Base-by-base conservation (phyloP, 768 basidiomycete genomes). In the Zangia roseola region DNA sequence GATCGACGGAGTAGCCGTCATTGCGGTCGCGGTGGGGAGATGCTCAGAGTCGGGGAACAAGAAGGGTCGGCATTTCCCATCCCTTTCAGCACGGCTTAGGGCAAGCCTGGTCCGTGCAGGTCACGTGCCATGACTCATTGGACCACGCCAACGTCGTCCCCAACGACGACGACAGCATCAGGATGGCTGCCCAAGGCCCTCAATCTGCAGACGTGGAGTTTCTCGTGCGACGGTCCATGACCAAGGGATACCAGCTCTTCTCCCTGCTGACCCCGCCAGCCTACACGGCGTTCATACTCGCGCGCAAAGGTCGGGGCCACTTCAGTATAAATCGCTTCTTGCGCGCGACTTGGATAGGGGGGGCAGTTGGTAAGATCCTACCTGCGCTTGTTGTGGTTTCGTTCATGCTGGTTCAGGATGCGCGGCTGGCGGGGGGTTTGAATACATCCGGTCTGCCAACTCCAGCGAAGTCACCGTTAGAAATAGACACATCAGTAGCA, bases 291-390 rank as follows among this genome's bases (percentile, higher is more conserved):
- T 76, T 81, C 52, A 63, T 79, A 10, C 54, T 87, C 28, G 71
- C 73, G 28, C 75, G 80, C 54, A 80, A 76, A 49, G 82, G 86
- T 8, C 72, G 78, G 26, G 65, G 71, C 13, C 73, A 79, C 24
- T 69, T 89, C 47, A 77, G 76, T 7, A 57, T 83, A 34, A 90
- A 87, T 58, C 77, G 77, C 23, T 57, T 83, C 14, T 73, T 91
- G 30, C 81, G 86, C 12, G 82, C 86, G 26, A 86, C 86, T 14
- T 90, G 87, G 88, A 58, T 83, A 5, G 83, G 84, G 16, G 85
- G 88, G 25, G 63, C 77, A 16, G 69, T 68, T 42, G 88, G 88
- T 49, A 42, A 37, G 47, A 19, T 21, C 40, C 24, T 16, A 6
- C 25, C 10, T 20, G 13, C 8, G 23, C 3, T 0, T 10, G 21